Conservation (phyloP, 1,284 basidiomycete genomes). For the Fistulina hepatica region DNA sequence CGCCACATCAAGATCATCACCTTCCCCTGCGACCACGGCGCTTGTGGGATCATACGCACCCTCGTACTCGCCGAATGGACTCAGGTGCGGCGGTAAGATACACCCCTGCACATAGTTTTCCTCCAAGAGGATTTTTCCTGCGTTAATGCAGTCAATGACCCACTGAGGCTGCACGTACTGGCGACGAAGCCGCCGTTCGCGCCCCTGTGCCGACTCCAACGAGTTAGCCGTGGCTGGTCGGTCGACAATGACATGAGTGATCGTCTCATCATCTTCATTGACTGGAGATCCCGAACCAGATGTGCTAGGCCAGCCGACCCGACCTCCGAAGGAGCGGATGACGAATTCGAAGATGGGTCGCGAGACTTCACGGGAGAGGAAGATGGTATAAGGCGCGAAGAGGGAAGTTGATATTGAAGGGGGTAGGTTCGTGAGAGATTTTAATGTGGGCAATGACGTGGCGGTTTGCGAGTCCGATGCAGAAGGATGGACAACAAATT, state of each 20-base stretch:
- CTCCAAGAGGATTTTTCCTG: constrained; percentile 74
- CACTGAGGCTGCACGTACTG: constrained; percentile 97
- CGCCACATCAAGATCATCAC: constrained; percentile 29
- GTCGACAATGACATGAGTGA: constrained; percentile 96
- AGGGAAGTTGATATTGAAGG: constrained; percentile 46
- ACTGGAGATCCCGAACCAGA: constrained; percentile 80
- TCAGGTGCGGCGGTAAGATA: constrained; percentile 88
- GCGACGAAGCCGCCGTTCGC: constrained; percentile 55
- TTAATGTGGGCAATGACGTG: constrained; percentile 65
- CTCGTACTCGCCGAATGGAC: constrained; percentile 83
- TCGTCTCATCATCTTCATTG: constrained; percentile 62
- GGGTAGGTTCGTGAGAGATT: constrained; percentile 54
- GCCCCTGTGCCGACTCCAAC: constrained; percentile 47
- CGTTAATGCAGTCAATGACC: constrained; percentile 95
- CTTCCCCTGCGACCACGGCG: constrained; percentile 22
- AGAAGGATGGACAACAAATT: constrained; percentile 59
- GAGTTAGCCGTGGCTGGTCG: constrained; percentile 53
- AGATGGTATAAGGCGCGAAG: constrained; percentile 87
- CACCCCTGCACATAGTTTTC: constrained; percentile 83
- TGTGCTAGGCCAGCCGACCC: constrained; percentile 81
- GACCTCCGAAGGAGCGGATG: constrained; percentile 84
- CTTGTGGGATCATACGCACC: constrained; percentile 68
- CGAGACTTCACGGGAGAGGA: constrained; percentile 90
- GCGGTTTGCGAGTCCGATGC: constrained; percentile 43
- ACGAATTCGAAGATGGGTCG: constrained; percentile 93